Conservation (phyloP, 768 basidiomycete species). For the Strobilomyces confusus region DNA sequence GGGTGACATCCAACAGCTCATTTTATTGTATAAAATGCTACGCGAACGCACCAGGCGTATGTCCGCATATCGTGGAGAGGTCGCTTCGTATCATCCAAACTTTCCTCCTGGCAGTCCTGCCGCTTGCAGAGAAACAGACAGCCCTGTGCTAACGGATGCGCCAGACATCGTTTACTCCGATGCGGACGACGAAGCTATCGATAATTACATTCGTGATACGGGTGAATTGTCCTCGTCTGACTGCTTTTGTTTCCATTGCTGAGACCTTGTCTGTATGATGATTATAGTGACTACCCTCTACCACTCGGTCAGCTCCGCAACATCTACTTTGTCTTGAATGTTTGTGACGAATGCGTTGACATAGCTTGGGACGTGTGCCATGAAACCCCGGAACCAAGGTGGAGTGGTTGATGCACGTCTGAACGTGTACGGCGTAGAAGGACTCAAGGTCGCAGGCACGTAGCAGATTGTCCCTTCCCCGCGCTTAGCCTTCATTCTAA, state of each 20-base stretch:
- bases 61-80: constrained; percentile 28
- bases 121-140: constrained; percentile 12
- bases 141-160: constrained; percentile 22
- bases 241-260: background rate
- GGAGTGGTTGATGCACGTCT: constrained; percentile 22
- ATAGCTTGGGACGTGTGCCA: constrained; percentile 39
- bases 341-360: background rate
- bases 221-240: constrained; percentile 9
- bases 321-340: background rate
- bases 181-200: constrained; percentile 34
- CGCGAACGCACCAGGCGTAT: constrained; percentile 56
- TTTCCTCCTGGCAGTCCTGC: constrained; percentile 31
- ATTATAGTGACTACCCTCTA: constrained; percentile 4
- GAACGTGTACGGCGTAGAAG: constrained; percentile 58
- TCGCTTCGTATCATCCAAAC: constrained; percentile 17
- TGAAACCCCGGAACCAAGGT: constrained; percentile 56
- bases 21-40: constrained; percentile 47
- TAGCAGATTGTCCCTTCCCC: background rate
- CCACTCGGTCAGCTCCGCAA: constrained; percentile 14
- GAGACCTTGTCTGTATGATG: background rate
- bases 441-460: constrained; percentile 59
- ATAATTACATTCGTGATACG: constrained; percentile 18
- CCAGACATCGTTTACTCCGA: constrained; percentile 33
- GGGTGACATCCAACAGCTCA: constrained; percentile 4
- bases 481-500: background rate